Evolutionary conservation across 495 filamentous ascomycete species (phyloP).

Genomic region (Aspergillus incahuasiensis): DNA sequence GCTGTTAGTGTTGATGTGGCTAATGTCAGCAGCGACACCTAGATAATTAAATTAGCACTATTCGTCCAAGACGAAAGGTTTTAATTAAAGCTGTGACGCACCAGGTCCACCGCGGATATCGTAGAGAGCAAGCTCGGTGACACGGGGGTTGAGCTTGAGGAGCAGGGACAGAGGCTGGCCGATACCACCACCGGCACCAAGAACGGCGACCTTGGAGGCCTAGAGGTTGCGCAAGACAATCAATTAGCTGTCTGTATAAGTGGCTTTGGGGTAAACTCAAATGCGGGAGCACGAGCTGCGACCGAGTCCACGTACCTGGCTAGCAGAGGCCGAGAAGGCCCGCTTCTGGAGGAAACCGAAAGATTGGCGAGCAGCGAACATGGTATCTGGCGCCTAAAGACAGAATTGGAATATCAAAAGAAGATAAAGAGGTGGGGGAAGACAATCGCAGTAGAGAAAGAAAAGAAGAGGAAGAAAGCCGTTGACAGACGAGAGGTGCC

Average conservation of each 20-base stretch:
- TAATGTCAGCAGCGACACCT: slow-evolving; percentile 97
- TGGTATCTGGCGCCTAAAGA: slow-evolving; percentile 38
- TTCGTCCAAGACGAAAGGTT: not conserved
- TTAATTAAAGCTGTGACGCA: slow-evolving; percentile 42
- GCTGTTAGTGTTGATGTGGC: slow-evolving; percentile 99
- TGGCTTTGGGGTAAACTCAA: slow-evolving; percentile 14
- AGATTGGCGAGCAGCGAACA: slow-evolving; percentile 73
- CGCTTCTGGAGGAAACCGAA: slow-evolving; percentile 74
- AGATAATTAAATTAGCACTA: slow-evolving; percentile 10
- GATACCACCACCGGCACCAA: slow-evolving; percentile 95
- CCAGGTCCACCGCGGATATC: slow-evolving; percentile 94
- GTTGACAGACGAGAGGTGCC: slow-evolving; percentile 21
- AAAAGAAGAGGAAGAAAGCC: slow-evolving; percentile 17
- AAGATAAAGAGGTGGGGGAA: slow-evolving; percentile 5
- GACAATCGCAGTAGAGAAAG: slow-evolving; percentile 14
- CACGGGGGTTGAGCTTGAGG: slow-evolving; percentile 94
- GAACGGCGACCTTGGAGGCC: slow-evolving; percentile 94
- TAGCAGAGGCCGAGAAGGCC: slow-evolving; percentile 88
- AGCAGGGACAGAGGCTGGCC: slow-evolving; percentile 96
- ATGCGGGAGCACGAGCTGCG: slow-evolving; percentile 10
- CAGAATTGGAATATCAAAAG: slow-evolving; percentile 17
- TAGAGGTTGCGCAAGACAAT: slow-evolving; percentile 37
- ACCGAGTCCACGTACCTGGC: slow-evolving; percentile 59
- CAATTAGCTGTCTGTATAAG: slow-evolving; percentile 25
- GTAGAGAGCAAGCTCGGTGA: slow-evolving; percentile 90